Conservation (phyloP, 1,139 yeast genomes). For the Debaryomycetaceae sp. region DNA sequence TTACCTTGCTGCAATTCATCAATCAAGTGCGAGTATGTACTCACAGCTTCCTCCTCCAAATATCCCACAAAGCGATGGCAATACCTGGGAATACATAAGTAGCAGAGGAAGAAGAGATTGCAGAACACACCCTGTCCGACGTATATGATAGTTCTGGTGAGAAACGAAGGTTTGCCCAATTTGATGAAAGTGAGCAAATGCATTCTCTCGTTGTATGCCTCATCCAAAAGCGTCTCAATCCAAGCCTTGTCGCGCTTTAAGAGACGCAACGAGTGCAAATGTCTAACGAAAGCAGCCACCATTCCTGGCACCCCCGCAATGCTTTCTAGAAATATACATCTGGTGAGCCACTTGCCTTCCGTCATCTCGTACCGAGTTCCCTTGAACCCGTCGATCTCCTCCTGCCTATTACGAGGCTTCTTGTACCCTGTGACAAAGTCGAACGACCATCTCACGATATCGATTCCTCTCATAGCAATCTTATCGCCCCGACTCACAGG, state of each 20-base stretch:
- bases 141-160: slow-evolving; percentile 54
- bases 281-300: slow-evolving; percentile 69
- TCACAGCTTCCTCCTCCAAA: slow-evolving; percentile 75
- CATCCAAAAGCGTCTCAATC: slow-evolving; percentile 72
- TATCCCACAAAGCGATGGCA: slow-evolving; percentile 80
- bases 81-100: slow-evolving; percentile 57
- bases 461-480: slow-evolving; percentile 48
- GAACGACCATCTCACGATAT: slow-evolving; percentile 45
- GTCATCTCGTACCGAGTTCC: slow-evolving; percentile 58
- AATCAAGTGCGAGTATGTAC: slow-evolving; percentile 62
- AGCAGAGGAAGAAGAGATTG: slow-evolving; percentile 60
- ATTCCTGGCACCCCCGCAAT: slow-evolving; percentile 81
- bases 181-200: slow-evolving; percentile 69
- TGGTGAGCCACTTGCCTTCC: slow-evolving; percentile 62
- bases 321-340: slow-evolving; percentile 66
- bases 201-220: slow-evolving; percentile 79
- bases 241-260: slow-evolving; percentile 70
- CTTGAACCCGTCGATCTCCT: slow-evolving; percentile 32
- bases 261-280: slow-evolving; percentile 57
- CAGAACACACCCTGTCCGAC: slow-evolving; percentile 72
- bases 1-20: slow-evolving; percentile 52
- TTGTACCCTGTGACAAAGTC: slow-evolving; percentile 67
- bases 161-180: slow-evolving; percentile 60
- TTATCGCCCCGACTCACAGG: slow-evolving; percentile 50
- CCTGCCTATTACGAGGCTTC: slow-evolving; percentile 38